Conservation (phyloP, 2,329 filamentous ascomycete genomes). For the Penicillium fuscoglaucum region DNA sequence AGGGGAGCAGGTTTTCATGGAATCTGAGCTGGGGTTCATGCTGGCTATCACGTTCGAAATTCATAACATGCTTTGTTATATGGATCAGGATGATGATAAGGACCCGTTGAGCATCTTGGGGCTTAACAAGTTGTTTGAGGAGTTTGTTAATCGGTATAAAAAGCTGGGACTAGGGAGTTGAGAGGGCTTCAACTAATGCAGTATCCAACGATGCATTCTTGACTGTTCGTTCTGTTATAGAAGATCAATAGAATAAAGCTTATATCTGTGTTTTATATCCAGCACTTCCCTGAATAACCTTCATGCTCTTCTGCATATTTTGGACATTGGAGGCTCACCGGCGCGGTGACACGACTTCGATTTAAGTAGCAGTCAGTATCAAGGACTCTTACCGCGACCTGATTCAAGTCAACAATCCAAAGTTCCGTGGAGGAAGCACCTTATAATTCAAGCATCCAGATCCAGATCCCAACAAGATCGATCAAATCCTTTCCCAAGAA, state of each 20-base stretch:
- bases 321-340: no score
- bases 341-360: neutral
- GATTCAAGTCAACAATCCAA: neutral
- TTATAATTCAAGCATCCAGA: neutral
- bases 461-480: no score
- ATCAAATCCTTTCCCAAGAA: neutral
- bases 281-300: neutral
- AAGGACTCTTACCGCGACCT: neutral
- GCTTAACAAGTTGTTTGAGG: constrained; percentile 22
- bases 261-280: neutral
- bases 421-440: neutral
- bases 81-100: constrained; percentile 20
- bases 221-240: no score
- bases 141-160: constrained; percentile 21
- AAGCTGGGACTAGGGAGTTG: constrained; percentile 12
- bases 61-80: constrained; percentile 24
- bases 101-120: constrained; percentile 20
- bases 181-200: neutral
- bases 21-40: constrained; percentile 23
- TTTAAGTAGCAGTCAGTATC: neutral
- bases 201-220: no score
- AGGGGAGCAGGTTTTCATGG: constrained; percentile 11
- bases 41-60: constrained; percentile 25
- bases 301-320: no score
- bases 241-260: neutral